Evolutionary conservation across 1,284 basidiomycete genomes (phyloP), one percentile per base, ranked within the genome.

Genomic region (Pseudomicrostroma phylloplanum): DNA sequence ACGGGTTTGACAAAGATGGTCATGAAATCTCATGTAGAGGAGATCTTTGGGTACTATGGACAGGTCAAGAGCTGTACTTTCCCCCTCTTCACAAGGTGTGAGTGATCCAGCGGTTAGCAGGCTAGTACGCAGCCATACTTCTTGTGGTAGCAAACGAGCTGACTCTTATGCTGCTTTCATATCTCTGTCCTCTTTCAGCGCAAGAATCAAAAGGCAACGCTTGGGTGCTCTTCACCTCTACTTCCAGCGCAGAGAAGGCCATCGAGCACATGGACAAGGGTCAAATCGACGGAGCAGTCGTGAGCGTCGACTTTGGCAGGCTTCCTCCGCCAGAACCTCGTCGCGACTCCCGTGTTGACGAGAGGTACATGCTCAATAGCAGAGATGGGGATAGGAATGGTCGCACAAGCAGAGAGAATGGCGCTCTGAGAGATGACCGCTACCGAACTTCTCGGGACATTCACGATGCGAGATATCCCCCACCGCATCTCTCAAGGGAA

Each of bases 201-300:
- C 17, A 25, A 19, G n/a, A 54, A 54, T 25, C 51, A 25, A 54
- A 48, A 21, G 43, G 43, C 12, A 58, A 43, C n/a, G 60, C 65
- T 40, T 55, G 66, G 17, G 60, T 72, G 11, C 30, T 68, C 15
- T 70, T 64, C 61, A 57, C 53, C 0, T 51, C 53, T 0, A 57
- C 60, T 0, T 64, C 61, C 6, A 55, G 64, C 12, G 73, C 68
- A 0, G 63, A 69, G 1, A 64, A 59, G 23, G 73, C 73, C 1
- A 61, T 68, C 1, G 43, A 66, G 13, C 70, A 73, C 49, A 71
- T 74, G 69, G 64, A 64, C 48, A 56, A 60, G 0, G 73, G 71
- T 1, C 73, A 74, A 58, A 74, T 74, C 49, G 73, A 74, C 43
- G 72, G 70, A 0, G 42, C n/a, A 1, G 40, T 51, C 23, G 42